Evolutionary conservation across 2,329 filamentous ascomycete species (phyloP).

Genomic region (Clonostachys byssicola): DNA sequence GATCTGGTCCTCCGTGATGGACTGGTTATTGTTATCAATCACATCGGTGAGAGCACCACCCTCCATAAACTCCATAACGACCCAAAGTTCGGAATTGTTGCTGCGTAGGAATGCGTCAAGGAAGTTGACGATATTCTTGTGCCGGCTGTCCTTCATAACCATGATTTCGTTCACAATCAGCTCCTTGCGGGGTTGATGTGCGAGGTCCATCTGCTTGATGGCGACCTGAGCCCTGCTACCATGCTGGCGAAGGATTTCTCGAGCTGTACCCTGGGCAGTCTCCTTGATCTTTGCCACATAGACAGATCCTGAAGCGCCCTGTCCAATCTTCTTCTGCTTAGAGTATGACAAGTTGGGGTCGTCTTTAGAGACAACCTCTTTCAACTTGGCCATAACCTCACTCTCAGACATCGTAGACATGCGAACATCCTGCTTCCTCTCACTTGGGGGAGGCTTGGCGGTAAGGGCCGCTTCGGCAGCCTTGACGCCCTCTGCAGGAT

Average conservation of each 20-base stretch:
- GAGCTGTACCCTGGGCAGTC: conserved; percentile 78
- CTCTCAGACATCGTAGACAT: conserved; percentile 98
- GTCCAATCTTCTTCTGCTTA: conserved; percentile 99
- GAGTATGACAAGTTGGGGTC: conserved; percentile 94
- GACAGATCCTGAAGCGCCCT: conserved; percentile 95
- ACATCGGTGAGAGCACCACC: conserved; percentile 96
- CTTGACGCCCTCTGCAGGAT: conserved; percentile 68
- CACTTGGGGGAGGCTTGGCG: conserved; percentile 68
- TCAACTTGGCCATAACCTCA: conserved; percentile 94
- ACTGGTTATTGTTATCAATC: conserved; percentile 86
- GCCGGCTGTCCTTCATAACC: conserved; percentile 99
- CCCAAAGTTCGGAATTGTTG: conserved; percentile 94
- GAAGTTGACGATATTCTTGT: conserved; percentile 99
- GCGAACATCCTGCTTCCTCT: conserved; percentile 86
- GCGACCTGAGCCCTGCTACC: conserved; percentile 85
- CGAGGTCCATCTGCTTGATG: conserved; percentile 99
- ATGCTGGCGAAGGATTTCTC: conserved; percentile 73
- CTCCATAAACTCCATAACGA: conserved; percentile 99
- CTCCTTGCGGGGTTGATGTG: conserved; percentile 95
- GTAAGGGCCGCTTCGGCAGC: conserved; percentile 87
- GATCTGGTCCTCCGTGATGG: conserved; percentile 95
- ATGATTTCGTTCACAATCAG: conserved; percentile 99
- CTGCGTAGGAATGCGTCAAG: conserved; percentile 95
- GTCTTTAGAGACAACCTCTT: conserved; percentile 92
- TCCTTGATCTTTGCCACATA: conserved; percentile 97